phyloP scores from a whole-genome alignment of 192 early-diverging fungal genomes.

The Backusella macrospora region DNA sequence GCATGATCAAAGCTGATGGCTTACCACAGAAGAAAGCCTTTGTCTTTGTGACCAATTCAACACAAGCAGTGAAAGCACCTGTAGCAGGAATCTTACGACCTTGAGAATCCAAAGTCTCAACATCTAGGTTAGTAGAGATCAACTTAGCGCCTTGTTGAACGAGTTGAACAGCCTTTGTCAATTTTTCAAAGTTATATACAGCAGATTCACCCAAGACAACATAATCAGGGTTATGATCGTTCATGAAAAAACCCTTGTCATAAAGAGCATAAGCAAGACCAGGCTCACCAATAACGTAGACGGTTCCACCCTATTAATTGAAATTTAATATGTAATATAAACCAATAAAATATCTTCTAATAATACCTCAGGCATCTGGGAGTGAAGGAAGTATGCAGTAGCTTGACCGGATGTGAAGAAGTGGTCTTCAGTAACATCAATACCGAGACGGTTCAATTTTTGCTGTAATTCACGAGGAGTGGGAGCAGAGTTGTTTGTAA shows the following conservation, averaged over 20 bases:
- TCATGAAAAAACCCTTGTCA: constrained; percentile 61
- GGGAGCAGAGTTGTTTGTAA: constrained; percentile 64
- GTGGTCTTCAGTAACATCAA: constrained; percentile 49
- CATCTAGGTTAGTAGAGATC: constrained; percentile 64
- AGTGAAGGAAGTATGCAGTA: constrained; percentile 58
- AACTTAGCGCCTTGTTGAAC: constrained; percentile 57
- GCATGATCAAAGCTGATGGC: constrained; percentile 59
- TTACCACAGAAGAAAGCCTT: constrained; percentile 64
- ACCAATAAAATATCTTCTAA: not conserved
- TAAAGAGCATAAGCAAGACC: constrained; percentile 60
- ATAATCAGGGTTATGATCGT: constrained; percentile 59
- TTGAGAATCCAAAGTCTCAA: constrained; percentile 50
- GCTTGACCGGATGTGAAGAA: constrained; percentile 61
- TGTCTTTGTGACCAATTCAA: constrained; percentile 60
- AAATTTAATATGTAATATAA: not conserved
- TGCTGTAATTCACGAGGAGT: constrained; percentile 59
- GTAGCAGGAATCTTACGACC: constrained; percentile 51
- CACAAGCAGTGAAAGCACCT: constrained; percentile 57
- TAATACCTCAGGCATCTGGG: constrained; percentile 49
- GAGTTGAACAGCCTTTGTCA: constrained; percentile 57
- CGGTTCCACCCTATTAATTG: constrained; percentile 35
- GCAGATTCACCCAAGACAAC: constrained; percentile 61
- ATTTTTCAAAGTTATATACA: constrained; percentile 53
- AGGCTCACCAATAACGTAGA: constrained; percentile 63
- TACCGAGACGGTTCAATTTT: constrained; percentile 53